Base-by-base conservation (phyloP, 495 filamentous ascomycete species). In the Viridothelium virens region DNA sequence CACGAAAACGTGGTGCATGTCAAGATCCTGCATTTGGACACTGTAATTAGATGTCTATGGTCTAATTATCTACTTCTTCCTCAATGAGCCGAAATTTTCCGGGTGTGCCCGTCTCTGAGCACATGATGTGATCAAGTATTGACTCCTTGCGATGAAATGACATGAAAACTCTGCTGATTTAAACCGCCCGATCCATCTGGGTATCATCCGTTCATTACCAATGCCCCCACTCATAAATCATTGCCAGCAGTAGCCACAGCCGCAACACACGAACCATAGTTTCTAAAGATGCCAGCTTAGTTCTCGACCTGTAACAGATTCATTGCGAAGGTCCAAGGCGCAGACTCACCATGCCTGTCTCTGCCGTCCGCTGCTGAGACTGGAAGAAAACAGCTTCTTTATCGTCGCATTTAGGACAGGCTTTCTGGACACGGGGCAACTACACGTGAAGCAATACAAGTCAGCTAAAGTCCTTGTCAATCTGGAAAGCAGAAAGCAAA, bases 261-360 rank as follows among this genome's bases (percentile, higher is more conserved):
- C 83, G 80, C 90, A 93, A 80, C 94, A 98, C 53, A 97, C 94
- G 75, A 91, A 96, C 77, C 96, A 98, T 12, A 98, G 84, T 92
- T 92, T 96, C 92, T 97, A 68, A 48, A 65, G 7, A 7, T 44
- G 41, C 41, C 1, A 7, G 41, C 6, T 44, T 44, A 44, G 31
- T 36, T 9, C 25, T 3, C 14, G 25, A 25, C 25, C 25, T 25
- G 25, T 25, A 25, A 25, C 25, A 25, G 25, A 25, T 25, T 25
- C 25, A 25, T 25, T 25, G 25, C 25, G 25, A 25, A 25, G 25
- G 25, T 25, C 25, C 25, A 25, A 25, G 25, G 25, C 25, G 25
- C 25, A 53, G 64, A 63, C 38, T 83, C 74, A 97, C 94, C 94
- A 98, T 98, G 77, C 95, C 95, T 9, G 95, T 98, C 76, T 97